A percentile compares a stretch with the other conserved stretches of the same genome.
Conservation (phyloP, 495 filamentous ascomycete genomes). For the Aspergillus cavernicola region DNA sequence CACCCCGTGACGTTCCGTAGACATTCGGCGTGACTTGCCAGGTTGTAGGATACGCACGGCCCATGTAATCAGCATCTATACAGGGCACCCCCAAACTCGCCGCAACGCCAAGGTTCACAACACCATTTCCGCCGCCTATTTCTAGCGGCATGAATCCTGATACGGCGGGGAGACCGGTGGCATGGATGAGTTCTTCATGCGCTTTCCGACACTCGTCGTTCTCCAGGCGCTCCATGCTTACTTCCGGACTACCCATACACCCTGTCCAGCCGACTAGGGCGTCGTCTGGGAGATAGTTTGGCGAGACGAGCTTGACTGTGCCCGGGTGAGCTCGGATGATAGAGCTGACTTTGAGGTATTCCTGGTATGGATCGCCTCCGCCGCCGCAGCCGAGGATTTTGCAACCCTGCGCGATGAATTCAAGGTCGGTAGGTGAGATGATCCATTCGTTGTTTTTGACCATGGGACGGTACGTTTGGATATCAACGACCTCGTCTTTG, state of each 20-base stretch:
- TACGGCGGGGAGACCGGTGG: slow-evolving; percentile 21
- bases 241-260: slow-evolving; percentile 27
- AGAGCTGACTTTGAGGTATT: slow-evolving; percentile 20
- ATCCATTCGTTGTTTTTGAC: slow-evolving; percentile 36
- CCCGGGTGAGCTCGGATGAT: slow-evolving; percentile 11
- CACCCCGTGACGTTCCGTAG: slow-evolving; percentile 24
- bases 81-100: slow-evolving; percentile 26
- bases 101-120: slow-evolving; percentile 28
- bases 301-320: slow-evolving; percentile 16
- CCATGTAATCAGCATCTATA: slow-evolving; percentile 39
- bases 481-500: not conserved
- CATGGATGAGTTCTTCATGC: slow-evolving; percentile 28
- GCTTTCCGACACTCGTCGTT: slow-evolving; percentile 30
- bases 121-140: slow-evolving; percentile 38
- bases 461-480: slow-evolving; percentile 16
- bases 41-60: slow-evolving; percentile 31
- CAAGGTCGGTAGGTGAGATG: slow-evolving; percentile 53
- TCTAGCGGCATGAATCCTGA: slow-evolving; percentile 32
- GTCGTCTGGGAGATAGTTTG: slow-evolving; percentile 18
- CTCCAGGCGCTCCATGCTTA: slow-evolving; percentile 30
- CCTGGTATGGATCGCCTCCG: slow-evolving; percentile 43
- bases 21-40: slow-evolving; percentile 33
- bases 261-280: slow-evolving; percentile 24
- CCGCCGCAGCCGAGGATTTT: slow-evolving; percentile 58
- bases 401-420: slow-evolving; percentile 55